Base-by-base conservation (phyloP, 345 rosid species). In the Rhizophora apiculata region DNA sequence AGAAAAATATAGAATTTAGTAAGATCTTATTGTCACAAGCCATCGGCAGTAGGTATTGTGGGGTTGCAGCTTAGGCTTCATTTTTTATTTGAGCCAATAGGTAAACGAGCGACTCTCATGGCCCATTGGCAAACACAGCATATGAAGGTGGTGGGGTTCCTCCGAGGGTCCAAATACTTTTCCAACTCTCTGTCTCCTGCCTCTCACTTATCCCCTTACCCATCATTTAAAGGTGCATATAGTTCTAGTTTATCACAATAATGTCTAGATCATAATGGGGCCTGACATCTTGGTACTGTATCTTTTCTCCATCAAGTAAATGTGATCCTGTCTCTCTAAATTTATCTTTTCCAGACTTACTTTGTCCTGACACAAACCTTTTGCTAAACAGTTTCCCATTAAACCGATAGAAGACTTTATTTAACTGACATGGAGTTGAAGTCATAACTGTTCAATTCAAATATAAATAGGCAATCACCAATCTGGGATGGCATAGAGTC, bases 161-260 rank as follows among this genome's bases (percentile, higher is more conserved):
- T 27, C 57, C n/a, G 24, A 51, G 46, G 13, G 62, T 11, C 2
- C 72, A 62, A 73, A 64, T 54, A 63, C 30, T 55, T 2, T 18
- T 53, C 6, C 65, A 57, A 26, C 65, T 63, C 56, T 46, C 46
- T 52, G 65, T 64, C 65, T 52, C 70, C 66, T 37, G 58, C 63
- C 73, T n/a, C 53, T 69, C 73, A 63, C 69, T 53, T 76, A 76
- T 66, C 64, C 37, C 24, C 5, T 52, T 13, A 20, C 72, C 65
- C 68, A 74, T 64, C 56, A 49, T 60, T 71, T 37, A 69, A 46
- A 64, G 64, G 5, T 56, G 22, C 64, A 55, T 58, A 24, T 2
- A 19, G 1, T 64, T 72, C 11, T 46, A 39, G 6, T 11, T 72
- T 46, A 57, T 63, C 64, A 3, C 48, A 55, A 20, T 27, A 21